Base-by-base conservation (phyloP, 176 grass and related monocot species). In the Chrysopogon serrulatus region DNA sequence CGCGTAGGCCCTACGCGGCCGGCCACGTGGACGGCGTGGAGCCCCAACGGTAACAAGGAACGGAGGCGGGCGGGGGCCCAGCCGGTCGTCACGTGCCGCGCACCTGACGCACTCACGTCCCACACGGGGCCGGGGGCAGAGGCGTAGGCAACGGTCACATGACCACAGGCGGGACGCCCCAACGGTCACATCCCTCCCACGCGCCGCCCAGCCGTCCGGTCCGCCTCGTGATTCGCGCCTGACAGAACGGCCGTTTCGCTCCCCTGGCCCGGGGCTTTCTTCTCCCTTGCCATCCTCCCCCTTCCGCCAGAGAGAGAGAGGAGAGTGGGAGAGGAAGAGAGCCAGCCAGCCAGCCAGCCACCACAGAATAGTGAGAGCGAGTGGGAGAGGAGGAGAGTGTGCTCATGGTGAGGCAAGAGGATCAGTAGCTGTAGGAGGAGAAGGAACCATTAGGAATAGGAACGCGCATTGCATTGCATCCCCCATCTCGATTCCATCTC, bases 71-170 rank as follows among this genome's bases (percentile, higher is more conserved):
- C 0, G 30, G 7, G n/a, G 1, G 10, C 23, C 10, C 23, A 57
- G 23, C 3, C 53, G 53, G 23, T 17, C 62, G 53, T 93, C 91
- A 93, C 88, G 94, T 96, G 91, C 34, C 19, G 5, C 70, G 87
- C 94, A 80, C 71, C 88, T 76, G 77, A 77, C 85, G 6, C 3
- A 11, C 10, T 59, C 54, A 59, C 54, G 16, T n/a, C n/a, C n/a
- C n/a, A n/a, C n/a, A n/a, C n/a, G n/a, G n/a, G n/a, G n/a, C 32
- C n/a, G 68, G 39, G 39, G 21, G 24, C 56, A 59, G 56, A 63
- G 26, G 13, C 57, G n/a, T n/a, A 1, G 2, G 30, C 90, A 98
- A 98, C 96, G 96, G 96, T 98, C 93, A 88, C 89, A 72, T 87
- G 89, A 91, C 92, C 70, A 37, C 26, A 6, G 44, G 19, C 1